phyloP scores from a whole-genome alignment of 106 monocot species.

The Allium sativum region DNA sequence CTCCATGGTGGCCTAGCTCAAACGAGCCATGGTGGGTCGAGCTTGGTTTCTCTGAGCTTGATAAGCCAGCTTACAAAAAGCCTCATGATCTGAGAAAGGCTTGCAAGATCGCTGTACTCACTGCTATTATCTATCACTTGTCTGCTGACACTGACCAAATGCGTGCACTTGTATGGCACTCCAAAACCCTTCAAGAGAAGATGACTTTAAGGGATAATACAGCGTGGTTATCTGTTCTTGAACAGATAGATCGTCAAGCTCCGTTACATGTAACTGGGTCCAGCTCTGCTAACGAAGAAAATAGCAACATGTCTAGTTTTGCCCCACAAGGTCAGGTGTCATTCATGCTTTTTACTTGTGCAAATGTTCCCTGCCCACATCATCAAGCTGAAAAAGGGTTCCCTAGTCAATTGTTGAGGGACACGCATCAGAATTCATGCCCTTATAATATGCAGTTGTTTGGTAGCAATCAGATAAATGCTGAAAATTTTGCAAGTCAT shows the following conservation, averaged over 20 bases:
- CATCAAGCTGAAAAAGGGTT: no score
- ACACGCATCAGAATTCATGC: no score
- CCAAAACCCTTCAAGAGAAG: slow-evolving; percentile 30
- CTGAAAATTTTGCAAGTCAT: no score
- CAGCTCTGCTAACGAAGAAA: no score
- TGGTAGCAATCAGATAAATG: no score
- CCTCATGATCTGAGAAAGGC: slow-evolving; percentile 30
- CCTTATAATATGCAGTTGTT: no score
- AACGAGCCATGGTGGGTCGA: slow-evolving; percentile 24
- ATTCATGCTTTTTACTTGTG: no score
- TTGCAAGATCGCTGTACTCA: slow-evolving; percentile 22
- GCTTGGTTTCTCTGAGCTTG: slow-evolving; percentile 9
- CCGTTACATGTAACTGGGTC: no score
- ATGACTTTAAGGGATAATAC: slow-evolving; percentile 21
- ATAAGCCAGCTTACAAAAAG: slow-evolving; percentile 29
- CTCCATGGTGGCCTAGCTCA: slow-evolving; percentile 31
- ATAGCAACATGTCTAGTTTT: no score
- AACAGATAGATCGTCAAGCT: neutral
- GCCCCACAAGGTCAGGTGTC: no score
- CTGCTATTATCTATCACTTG: slow-evolving; percentile 30
- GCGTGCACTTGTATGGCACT: slow-evolving; percentile 23
- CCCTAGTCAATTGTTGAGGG: no score
- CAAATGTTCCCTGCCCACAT: no score
- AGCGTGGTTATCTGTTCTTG: slow-evolving; percentile 17
- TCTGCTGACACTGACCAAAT: slow-evolving; percentile 13